These are phyloP conservation scores for Castanea crenata DNA, from an alignment of 306 rosid species.

Conservation along the genomic window DNA sequence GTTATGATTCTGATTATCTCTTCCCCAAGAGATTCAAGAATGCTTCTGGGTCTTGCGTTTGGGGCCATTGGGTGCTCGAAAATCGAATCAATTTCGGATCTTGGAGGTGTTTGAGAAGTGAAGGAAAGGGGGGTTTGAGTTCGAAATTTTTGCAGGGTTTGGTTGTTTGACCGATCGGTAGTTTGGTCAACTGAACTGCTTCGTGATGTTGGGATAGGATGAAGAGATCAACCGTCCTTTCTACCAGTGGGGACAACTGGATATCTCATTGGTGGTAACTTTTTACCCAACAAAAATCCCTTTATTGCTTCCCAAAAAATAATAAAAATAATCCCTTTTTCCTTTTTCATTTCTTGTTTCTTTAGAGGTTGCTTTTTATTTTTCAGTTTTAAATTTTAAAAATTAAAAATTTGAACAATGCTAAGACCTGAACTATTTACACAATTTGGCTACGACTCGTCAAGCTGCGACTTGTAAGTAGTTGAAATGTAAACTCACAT, in stretches of 20 bases:
- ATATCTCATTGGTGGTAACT: not conserved
- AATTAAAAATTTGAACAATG: too few relatives aligned
- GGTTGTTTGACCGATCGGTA: not conserved
- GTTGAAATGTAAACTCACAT: too few relatives aligned
- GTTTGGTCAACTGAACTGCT: not conserved
- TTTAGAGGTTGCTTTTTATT: too few relatives aligned
- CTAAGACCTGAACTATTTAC: too few relatives aligned
- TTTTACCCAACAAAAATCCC: not conserved
- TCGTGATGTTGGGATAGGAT: not conserved
- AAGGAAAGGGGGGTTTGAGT: too few relatives aligned
- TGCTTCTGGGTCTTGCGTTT: slow-evolving; percentile 40
- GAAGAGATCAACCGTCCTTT: slow-evolving; percentile 2
- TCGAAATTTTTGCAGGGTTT: not conserved
- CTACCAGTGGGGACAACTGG: not conserved
- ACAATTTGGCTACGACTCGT: too few relatives aligned
- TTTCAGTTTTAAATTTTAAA: too few relatives aligned
- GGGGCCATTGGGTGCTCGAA: slow-evolving; percentile 55
- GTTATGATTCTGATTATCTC: slow-evolving; percentile 75
- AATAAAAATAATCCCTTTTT: too few relatives aligned
- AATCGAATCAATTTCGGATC: slow-evolving; percentile 12
- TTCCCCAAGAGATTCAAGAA: slow-evolving; percentile 71
- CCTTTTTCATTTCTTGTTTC: too few relatives aligned
- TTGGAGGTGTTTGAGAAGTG: not conserved
- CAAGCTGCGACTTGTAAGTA: rapidly evolving
- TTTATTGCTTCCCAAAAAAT: not conserved